Conservation (phyloP, 306 rosid species). For the Cucurbita maxima region DNA sequence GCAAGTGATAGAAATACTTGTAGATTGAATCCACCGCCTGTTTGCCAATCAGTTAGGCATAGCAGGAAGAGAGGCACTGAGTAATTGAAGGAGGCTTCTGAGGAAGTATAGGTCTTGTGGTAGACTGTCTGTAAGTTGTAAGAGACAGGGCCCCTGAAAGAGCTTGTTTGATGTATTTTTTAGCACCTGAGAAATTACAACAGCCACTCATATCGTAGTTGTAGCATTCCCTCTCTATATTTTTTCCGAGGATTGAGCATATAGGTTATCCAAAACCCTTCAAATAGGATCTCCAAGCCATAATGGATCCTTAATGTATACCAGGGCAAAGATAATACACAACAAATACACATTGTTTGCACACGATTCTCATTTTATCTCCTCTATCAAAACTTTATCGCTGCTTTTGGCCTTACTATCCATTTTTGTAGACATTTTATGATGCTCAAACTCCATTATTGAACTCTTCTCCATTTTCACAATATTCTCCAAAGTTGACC, state of each 20-base stretch:
- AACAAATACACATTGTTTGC: neutral
- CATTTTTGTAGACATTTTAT: conserved; percentile 22
- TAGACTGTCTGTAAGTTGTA: no score
- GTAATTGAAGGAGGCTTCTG: no score
- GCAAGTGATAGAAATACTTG: neutral
- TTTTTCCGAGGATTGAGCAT: neutral
- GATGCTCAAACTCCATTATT: conserved; percentile 25
- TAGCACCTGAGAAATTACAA: no score
- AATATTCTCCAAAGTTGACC: conserved; percentile 58
- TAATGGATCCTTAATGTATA: neutral
- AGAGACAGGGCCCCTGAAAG: no score
- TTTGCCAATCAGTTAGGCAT: no score
- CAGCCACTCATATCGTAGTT: no score
- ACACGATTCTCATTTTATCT: conserved; percentile 22
- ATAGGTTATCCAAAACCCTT: neutral
- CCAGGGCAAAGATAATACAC: neutral
- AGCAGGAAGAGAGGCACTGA: neutral
- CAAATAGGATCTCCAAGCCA: neutral
- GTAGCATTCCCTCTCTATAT: neutral
- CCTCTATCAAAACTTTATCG: conserved; percentile 51
- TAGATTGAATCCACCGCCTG: neutral
- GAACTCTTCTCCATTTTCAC: conserved; percentile 46
- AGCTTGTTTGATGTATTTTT: no score
- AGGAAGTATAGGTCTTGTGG: no score
- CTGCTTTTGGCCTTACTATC: conserved; percentile 21